Conservation (phyloP, 2,329 filamentous ascomycete genomes). For the Fusarium mexicanum region DNA sequence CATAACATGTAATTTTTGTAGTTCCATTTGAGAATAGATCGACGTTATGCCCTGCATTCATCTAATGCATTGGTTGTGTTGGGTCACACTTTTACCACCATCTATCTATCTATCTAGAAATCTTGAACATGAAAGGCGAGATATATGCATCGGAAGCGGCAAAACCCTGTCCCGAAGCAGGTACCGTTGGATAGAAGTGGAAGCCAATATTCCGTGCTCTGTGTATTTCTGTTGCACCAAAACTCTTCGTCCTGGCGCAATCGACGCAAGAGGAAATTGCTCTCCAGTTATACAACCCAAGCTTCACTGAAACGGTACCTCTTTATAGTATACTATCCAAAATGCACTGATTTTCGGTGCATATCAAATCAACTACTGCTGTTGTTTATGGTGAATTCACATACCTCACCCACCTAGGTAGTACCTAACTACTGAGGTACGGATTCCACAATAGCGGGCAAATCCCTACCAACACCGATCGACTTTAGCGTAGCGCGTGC, state of each 20-base stretch:
- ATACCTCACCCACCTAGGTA: not conserved
- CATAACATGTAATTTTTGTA: not conserved
- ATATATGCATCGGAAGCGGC: conserved; percentile 32
- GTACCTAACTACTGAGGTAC: not conserved
- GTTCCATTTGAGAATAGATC: conserved; percentile 3
- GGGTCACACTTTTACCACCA: not conserved
- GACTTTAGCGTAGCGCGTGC: conserved; percentile 21
- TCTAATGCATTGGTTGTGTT: not conserved
- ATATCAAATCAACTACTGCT: not conserved
- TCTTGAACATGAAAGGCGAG: not conserved
- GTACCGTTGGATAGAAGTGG: conserved; percentile 12
- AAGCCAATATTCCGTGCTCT: not conserved
- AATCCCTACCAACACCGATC: not conserved
- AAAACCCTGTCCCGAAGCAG: conserved; percentile 38
- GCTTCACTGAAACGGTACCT: not conserved
- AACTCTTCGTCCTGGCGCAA: conserved; percentile 25
- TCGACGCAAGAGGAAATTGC: conserved; percentile 10
- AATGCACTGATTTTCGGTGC: conserved; percentile 2
- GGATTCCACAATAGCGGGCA: not conserved
- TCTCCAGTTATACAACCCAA: not conserved
- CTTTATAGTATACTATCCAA: not conserved
- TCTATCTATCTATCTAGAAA: not conserved
- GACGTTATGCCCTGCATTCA: conserved; percentile 17
- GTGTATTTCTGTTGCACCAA: conserved; percentile 19
- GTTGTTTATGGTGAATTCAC: conserved; percentile 19